These are phyloP conservation scores for Naumovozyma baii DNA, from an alignment of 805 yeast genomes.

Conservation along the genomic window DNA sequence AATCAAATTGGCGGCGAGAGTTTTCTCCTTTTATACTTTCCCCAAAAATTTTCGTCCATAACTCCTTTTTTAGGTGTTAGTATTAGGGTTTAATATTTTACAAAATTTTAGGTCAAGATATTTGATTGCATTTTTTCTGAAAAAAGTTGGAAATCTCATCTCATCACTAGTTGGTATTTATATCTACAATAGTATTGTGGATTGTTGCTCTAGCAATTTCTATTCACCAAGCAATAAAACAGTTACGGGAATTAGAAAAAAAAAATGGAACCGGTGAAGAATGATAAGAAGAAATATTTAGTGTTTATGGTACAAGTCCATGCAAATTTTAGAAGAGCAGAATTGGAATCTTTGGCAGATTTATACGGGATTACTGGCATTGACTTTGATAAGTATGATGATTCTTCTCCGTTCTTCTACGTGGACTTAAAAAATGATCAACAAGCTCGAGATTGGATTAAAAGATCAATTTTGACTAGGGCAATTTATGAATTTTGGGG, in stretches of 20 bases:
- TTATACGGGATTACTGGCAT: conserved; percentile 40
- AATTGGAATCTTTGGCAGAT: conserved; percentile 75
- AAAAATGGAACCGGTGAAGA: neutral
- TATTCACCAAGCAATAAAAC: too few species aligned
- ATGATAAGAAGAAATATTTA: conserved; percentile 40
- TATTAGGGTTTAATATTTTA: too few species aligned
- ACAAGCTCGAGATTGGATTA: conserved; percentile 53
- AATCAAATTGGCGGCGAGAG: too few species aligned
- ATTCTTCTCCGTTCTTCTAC: conserved; percentile 57
- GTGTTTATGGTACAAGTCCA: conserved; percentile 82
- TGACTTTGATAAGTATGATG: conserved; percentile 52
- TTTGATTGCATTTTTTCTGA: too few species aligned
- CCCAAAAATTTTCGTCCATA: neutral
- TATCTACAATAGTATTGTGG: too few species aligned
- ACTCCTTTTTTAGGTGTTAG: too few species aligned
- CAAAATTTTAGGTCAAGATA: too few species aligned
- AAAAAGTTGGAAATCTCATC: neutral
- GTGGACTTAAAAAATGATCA: conserved; percentile 58
- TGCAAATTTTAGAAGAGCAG: conserved; percentile 69
- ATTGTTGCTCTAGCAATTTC: neutral
- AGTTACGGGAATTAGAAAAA: too few species aligned
- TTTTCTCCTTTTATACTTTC: neutral
- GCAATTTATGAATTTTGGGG: conserved; percentile 83
- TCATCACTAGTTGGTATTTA: too few species aligned
- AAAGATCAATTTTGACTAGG: conserved; percentile 58